Evolutionary conservation across 116 monocot species (phyloP).

Genomic region (Zostera marina): DNA sequence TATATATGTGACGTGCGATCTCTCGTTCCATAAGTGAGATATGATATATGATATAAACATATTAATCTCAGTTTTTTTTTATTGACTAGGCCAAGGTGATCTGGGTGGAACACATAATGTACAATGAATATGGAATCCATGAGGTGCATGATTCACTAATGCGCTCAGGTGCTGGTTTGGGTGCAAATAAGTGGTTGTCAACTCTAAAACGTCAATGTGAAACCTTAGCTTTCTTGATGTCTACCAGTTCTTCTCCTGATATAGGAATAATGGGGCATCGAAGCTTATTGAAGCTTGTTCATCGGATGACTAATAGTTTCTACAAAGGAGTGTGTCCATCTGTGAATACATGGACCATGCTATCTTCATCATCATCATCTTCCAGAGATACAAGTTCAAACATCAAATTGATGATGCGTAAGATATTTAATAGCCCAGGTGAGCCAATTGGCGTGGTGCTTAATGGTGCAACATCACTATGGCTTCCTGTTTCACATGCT

Average conservation of each 20-base stretch:
- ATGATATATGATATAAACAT: neutral
- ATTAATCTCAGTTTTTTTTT: neutral
- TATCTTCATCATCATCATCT: too few relatives aligned
- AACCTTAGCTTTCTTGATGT: slow-evolving; percentile 65
- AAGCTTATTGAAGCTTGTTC: slow-evolving; percentile 82
- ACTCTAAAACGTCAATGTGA: slow-evolving; percentile 75
- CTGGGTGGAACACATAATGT: slow-evolving; percentile 94
- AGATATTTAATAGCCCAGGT: slow-evolving; percentile 68
- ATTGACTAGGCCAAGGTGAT: slow-evolving; percentile 64
- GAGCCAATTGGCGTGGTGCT: slow-evolving; percentile 78
- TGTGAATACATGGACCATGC: slow-evolving; percentile 60
- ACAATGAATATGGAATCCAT: slow-evolving; percentile 75
- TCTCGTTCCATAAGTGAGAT: too few relatives aligned
- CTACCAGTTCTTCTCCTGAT: slow-evolving; percentile 25
- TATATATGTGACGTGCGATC: too few relatives aligned
- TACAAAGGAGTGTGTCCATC: slow-evolving; percentile 79
- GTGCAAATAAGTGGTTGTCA: slow-evolving; percentile 66
- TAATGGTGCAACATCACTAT: slow-evolving; percentile 71
- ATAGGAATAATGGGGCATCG: slow-evolving; percentile 43
- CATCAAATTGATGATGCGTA: slow-evolving; percentile 73
- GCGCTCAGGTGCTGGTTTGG: slow-evolving; percentile 53
- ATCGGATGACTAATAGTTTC: slow-evolving; percentile 86
- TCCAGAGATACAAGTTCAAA: slow-evolving; percentile 34
- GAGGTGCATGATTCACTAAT: slow-evolving; percentile 66
- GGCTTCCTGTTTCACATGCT: slow-evolving; percentile 50